These are phyloP conservation scores for Carex kokanica DNA, from an alignment of 176 grass and related monocot genomes.

Conservation along the genomic window DNA sequence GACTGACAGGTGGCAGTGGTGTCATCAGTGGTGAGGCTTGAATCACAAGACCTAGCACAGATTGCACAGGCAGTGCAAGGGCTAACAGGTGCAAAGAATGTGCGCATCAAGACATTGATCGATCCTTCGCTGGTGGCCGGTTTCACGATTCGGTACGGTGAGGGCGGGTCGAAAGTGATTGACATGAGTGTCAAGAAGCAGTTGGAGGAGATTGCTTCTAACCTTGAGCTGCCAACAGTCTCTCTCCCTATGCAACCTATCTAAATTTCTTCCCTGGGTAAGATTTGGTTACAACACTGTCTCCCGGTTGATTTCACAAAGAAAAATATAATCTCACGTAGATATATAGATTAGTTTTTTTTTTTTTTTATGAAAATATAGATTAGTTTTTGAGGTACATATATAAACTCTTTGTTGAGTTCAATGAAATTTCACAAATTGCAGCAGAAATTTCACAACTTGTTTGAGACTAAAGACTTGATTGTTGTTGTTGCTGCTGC, in stretches of 20 bases:
- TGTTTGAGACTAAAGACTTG: too few relatives aligned
- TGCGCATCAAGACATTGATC: constrained; percentile 70
- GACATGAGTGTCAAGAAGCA: constrained; percentile 93
- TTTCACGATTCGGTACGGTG: constrained; percentile 75
- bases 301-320: not conserved
- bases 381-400: not conserved
- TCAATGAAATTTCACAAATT: not conserved
- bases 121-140: constrained; percentile 76
- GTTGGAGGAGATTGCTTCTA: constrained; percentile 66
- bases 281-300: not conserved
- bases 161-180: constrained; percentile 56
- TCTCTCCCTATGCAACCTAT: not conserved
- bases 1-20: constrained; percentile 46
- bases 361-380: too few relatives aligned
- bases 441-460: not conserved
- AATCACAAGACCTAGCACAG: constrained; percentile 75
- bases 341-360: too few relatives aligned
- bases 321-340: too few relatives aligned
- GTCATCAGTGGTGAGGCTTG: constrained; percentile 77
- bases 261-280: not conserved
- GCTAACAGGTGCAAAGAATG: constrained; percentile 66
- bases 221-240: not conserved
- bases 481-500: too few relatives aligned
- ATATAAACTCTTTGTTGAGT: not conserved
- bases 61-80: constrained; percentile 69